Conservation (phyloP, 345 rosid genomes). For the Lepidium didymum region DNA sequence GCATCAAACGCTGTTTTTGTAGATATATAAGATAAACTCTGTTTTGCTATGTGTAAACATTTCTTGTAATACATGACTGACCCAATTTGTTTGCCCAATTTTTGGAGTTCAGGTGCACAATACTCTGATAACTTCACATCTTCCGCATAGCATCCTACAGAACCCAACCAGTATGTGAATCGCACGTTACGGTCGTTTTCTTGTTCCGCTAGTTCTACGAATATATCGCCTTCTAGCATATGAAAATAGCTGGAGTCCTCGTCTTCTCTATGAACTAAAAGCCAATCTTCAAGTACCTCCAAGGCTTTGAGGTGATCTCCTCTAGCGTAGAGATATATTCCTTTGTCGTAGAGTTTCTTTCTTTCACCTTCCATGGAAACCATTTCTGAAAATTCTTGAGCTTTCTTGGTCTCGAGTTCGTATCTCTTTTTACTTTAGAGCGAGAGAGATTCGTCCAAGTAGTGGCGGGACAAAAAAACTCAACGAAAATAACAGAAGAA, state of each 20-base stretch:
- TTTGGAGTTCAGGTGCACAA: no score
- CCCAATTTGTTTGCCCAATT: no score
- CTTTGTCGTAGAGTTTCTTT: not conserved
- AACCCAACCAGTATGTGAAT: no score
- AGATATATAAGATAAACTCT: not conserved
- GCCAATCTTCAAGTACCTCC: not conserved
- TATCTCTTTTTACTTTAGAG: not conserved
- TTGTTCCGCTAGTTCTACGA: not conserved
- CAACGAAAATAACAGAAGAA: not conserved
- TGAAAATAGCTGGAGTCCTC: not conserved
- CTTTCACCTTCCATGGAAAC: not conserved
- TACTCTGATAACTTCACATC: no score
- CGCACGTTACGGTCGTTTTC: no score
- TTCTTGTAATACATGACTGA: not conserved
- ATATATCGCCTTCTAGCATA: not conserved
- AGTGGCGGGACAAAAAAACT: not conserved
- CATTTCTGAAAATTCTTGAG: not conserved
- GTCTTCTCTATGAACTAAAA: not conserved
- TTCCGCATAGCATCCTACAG: no score
- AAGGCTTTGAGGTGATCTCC: not conserved
- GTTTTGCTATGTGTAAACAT: not conserved
- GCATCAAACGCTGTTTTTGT: no score
- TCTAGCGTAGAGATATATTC: not conserved
- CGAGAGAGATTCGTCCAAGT: no score
- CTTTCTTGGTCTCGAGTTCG: constrained; percentile 3